Evolutionary conservation across 257 asterid species (phyloP).

Genomic region (Scutellaria baicalensis): DNA sequence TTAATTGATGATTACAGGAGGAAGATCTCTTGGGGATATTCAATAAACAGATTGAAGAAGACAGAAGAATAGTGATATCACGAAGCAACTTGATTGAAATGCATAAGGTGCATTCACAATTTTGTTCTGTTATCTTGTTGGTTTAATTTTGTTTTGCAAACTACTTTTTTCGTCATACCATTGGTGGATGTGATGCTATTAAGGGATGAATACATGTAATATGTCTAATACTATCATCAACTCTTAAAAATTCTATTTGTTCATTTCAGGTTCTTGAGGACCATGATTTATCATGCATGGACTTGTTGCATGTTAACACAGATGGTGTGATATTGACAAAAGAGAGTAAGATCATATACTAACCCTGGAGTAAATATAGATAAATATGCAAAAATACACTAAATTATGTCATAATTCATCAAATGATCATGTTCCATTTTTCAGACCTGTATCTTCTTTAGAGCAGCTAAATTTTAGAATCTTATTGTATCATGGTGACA

Average conservation of each 20-base stretch:
- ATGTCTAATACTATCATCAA: not conserved
- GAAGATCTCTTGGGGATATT: constrained; percentile 76
- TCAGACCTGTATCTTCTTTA: not conserved
- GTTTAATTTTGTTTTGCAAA: constrained; percentile 1
- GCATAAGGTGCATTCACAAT: constrained; percentile 53
- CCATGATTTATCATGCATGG: constrained; percentile 66
- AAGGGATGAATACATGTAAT: not conserved
- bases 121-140: not conserved
- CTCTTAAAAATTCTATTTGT: constrained; percentile 4
- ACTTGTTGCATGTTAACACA: constrained; percentile 68
- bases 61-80: constrained; percentile 73
- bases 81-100: constrained; percentile 85
- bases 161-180: not conserved
- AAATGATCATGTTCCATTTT: not conserved
- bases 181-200: not conserved
- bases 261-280: constrained; percentile 87
- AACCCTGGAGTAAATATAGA: not conserved
- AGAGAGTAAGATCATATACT: constrained; percentile 55
- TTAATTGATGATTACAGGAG: constrained; percentile 53
- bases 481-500: not conserved
- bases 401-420: not conserved
- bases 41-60: constrained; percentile 92
- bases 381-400: not conserved
- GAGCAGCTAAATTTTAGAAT: not conserved
- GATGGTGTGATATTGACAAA: constrained; percentile 76